phyloP scores from a whole-genome alignment of 2,329 filamentous ascomycete genomes.

The Fusarium penzigii region DNA sequence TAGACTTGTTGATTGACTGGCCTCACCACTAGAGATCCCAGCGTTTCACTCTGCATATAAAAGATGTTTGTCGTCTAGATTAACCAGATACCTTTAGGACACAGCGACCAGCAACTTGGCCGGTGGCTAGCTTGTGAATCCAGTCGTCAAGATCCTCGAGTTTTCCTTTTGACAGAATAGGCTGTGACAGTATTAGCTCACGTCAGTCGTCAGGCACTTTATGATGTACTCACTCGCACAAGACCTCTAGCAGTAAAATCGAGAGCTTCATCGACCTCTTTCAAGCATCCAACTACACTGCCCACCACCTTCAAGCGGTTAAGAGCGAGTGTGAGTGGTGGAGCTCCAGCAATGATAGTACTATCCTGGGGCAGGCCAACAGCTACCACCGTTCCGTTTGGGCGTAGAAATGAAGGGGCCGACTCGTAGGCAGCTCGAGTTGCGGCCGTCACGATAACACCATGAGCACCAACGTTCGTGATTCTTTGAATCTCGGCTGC shows the following conservation, averaged over 20 bases:
- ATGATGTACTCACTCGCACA: conserved; percentile 17
- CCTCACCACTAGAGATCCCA: too few relatives aligned
- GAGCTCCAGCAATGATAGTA: conserved; percentile 21
- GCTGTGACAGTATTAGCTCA: conserved; percentile 11
- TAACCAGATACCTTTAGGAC: conserved; percentile 20
- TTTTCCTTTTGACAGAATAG: conserved; percentile 26
- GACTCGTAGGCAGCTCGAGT: conserved; percentile 92
- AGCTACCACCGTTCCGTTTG: conserved; percentile 76
- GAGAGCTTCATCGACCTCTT: conserved; percentile 29
- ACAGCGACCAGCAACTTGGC: conserved; percentile 24
- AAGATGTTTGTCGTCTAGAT: not conserved
- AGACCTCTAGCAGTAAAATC: conserved; percentile 27
- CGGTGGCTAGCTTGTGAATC: conserved; percentile 22
- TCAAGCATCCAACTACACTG: conserved; percentile 23
- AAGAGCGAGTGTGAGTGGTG: conserved; percentile 17
- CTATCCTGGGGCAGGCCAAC: conserved; percentile 69
- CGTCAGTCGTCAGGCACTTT: not conserved
- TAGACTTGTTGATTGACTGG: too few relatives aligned
- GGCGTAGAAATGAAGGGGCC: conserved; percentile 78
- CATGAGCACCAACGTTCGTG: conserved; percentile 78
- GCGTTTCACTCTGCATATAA: too few relatives aligned
- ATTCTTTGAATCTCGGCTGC: conserved; percentile 74
- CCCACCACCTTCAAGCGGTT: conserved; percentile 25
- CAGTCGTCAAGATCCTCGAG: conserved; percentile 26
- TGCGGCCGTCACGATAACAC: conserved; percentile 80